These are phyloP conservation scores for Skeletonema grethae DNA, from an alignment of 108 stramenopile genomes.

Conservation along the genomic window DNA sequence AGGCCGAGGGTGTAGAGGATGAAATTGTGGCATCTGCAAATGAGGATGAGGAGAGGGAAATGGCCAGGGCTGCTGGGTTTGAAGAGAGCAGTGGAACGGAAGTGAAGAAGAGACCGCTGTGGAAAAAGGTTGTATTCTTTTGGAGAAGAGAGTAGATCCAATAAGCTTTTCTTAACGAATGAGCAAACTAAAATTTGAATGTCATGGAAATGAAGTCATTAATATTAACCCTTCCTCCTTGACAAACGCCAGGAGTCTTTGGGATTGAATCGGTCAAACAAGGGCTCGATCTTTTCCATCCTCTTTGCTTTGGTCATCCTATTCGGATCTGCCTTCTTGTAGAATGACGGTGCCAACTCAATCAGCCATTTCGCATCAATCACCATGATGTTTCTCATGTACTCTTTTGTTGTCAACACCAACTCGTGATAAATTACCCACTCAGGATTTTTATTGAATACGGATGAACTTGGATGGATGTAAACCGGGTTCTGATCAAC, in stretches of 20 bases:
- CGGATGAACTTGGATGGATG: slow-evolving; percentile 95
- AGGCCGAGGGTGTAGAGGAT: slow-evolving; percentile 22
- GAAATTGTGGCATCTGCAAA: slow-evolving; percentile 24
- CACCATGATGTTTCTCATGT: slow-evolving; percentile 98
- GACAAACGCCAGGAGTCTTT: slow-evolving; percentile 94
- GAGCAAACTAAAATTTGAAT: not conserved
- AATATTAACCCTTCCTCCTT: slow-evolving; percentile 79
- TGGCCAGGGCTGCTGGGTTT: slow-evolving; percentile 33
- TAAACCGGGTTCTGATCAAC: slow-evolving; percentile 98
- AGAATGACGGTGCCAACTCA: slow-evolving; percentile 97
- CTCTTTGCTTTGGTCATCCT: slow-evolving; percentile 94
- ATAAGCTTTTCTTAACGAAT: not conserved
- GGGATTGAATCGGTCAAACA: slow-evolving; percentile 96
- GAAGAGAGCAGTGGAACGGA: slow-evolving; percentile 17
- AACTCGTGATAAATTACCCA: slow-evolving; percentile 99
- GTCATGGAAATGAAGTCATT: not conserved
- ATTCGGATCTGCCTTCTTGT: slow-evolving; percentile 94
- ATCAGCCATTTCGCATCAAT: slow-evolving; percentile 99
- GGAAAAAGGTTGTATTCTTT: slow-evolving; percentile 53
- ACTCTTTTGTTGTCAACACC: slow-evolving; percentile 98
- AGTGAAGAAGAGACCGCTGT: slow-evolving; percentile 25
- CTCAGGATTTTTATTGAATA: slow-evolving; percentile 99
- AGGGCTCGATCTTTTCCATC: slow-evolving; percentile 98
- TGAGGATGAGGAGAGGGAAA: slow-evolving; percentile 42
- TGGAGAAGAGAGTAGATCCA: slow-evolving; percentile 48